Evolutionary conservation across 106 monocot genomes (phyloP).

Genomic region (Dendrobium officinale): DNA sequence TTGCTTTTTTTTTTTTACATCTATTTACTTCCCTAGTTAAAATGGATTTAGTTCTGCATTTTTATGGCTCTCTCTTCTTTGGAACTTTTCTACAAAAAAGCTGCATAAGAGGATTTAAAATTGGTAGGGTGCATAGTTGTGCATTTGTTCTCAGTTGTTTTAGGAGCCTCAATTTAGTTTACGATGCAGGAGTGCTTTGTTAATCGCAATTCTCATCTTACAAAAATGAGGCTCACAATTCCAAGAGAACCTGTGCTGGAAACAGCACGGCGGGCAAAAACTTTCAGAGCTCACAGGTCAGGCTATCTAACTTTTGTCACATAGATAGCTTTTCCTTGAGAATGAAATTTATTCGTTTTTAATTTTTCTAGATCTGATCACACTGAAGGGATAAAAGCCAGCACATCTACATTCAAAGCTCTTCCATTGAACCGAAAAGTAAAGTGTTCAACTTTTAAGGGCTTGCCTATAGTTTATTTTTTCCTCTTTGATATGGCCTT

Average conservation of each 20-base stretch:
- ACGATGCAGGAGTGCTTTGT: conserved; percentile 25
- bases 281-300: conserved; percentile 30
- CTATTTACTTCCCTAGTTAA: background rate
- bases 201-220: conserved; percentile 5
- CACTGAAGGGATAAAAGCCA: conserved; percentile 14
- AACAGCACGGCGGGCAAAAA: conserved; percentile 64
- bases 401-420: conserved; percentile 41
- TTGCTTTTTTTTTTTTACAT: background rate
- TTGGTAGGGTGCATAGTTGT: background rate
- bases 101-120: background rate
- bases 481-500: background rate
- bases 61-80: background rate
- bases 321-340: background rate
- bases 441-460: background rate
- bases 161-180: conserved; percentile 7
- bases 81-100: background rate
- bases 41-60: background rate
- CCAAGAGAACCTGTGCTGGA: conserved; percentile 75
- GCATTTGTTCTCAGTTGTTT: background rate
- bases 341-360: background rate
- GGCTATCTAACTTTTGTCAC: background rate
- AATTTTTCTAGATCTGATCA: conserved; percentile 29
- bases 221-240: conserved; percentile 62
- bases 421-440: conserved; percentile 74
- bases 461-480: background rate